Evolutionary conservation across 2,329 filamentous ascomycete genomes (phyloP).

Genomic region (Chaetomiaceae sp.): DNA sequence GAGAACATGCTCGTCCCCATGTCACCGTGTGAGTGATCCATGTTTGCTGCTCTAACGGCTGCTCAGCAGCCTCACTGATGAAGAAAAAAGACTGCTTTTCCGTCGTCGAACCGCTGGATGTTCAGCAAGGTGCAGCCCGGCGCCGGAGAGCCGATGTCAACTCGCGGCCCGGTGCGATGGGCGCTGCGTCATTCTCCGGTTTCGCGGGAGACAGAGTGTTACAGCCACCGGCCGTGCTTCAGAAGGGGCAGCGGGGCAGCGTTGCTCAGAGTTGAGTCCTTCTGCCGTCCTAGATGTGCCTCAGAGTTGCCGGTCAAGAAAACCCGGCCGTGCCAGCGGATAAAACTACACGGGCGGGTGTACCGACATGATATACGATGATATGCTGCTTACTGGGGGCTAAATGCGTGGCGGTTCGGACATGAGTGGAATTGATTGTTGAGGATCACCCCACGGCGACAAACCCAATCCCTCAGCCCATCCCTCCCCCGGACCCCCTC

Average conservation of each 20-base stretch:
- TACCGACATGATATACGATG: background rate
- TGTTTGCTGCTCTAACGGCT: conserved; percentile 21
- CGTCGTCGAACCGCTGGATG: no score
- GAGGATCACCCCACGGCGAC: no score
- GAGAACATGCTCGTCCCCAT: conserved; percentile 40
- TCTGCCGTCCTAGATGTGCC: background rate
- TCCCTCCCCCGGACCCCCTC: no score
- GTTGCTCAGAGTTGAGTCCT: background rate
- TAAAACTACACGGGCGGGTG: background rate
- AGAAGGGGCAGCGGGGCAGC: background rate
- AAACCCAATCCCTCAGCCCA: no score
- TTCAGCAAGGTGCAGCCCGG: background rate
- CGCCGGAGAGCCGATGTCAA: background rate
- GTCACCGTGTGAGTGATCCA: conserved; percentile 24
- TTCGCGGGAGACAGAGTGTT: background rate
- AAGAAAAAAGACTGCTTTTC: no score
- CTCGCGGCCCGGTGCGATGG: background rate
- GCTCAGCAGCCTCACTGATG: background rate
- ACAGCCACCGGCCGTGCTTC: background rate
- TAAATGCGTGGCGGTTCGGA: background rate
- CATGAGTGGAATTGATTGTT: background rate
- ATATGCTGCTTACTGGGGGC: background rate
- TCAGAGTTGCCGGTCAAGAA: background rate
- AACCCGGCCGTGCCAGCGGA: background rate
- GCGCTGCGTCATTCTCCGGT: conserved; percentile 1